Evolutionary conservation across 352 stramenopile species (phyloP).

Genomic region (Globisporangium sylvaticum): DNA sequence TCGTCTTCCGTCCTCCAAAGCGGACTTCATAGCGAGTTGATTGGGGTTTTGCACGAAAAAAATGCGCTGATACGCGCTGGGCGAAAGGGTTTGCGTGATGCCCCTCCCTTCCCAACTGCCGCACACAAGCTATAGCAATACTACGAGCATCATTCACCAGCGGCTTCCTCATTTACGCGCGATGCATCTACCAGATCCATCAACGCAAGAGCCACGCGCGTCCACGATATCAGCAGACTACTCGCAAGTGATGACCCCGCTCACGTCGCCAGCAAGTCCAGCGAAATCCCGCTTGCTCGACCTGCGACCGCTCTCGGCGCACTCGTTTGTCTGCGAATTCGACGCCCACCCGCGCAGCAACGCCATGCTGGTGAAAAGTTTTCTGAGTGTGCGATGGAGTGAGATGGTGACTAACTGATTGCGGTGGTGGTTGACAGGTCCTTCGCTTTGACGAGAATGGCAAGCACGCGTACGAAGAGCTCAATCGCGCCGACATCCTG

Average conservation of each 20-base stretch:
- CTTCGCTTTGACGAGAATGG: slow-evolving; percentile 25
- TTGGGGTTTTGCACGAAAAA: too few species aligned
- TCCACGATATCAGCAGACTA: slow-evolving; percentile 8
- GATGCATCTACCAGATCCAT: not conserved
- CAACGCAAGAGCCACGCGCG: too few species aligned
- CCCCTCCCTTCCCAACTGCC: not conserved
- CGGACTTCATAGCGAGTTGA: too few species aligned
- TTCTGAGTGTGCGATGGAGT: too few species aligned
- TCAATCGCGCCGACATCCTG: slow-evolving; percentile 26
- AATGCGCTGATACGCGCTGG: not conserved
- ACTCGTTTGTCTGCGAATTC: slow-evolving; percentile 11
- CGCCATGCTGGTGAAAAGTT: slow-evolving; percentile 23
- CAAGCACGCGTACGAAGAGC: slow-evolving; percentile 24
- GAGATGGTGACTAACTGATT: not conserved
- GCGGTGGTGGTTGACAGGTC: slow-evolving; percentile 12
- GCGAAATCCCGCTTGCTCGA: not conserved
- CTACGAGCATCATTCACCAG: too few species aligned
- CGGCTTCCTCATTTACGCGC: not conserved
- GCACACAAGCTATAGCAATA: not conserved
- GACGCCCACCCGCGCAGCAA: slow-evolving; percentile 12
- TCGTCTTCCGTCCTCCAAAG: too few species aligned
- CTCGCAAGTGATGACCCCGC: slow-evolving; percentile 18
- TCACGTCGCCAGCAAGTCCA: not conserved
- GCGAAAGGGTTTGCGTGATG: not conserved
- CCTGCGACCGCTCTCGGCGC: not conserved